These are phyloP conservation scores for Sarcocystis neurona DNA, from an alignment of 169 alveolate species.

Conservation along the genomic window DNA sequence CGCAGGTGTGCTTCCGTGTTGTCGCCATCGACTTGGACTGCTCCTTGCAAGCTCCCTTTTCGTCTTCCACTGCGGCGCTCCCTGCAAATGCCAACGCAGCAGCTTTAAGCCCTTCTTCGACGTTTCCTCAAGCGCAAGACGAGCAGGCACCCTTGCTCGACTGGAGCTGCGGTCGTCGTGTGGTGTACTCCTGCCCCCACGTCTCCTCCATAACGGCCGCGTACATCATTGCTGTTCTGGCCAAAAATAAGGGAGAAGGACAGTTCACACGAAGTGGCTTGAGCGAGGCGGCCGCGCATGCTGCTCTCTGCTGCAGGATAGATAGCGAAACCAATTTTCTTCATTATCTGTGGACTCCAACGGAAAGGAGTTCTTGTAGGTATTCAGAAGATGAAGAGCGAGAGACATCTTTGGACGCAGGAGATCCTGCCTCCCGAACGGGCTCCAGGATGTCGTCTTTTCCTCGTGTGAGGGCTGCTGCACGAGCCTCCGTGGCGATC, in stretches of 20 bases:
- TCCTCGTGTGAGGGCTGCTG: no score
- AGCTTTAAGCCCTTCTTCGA: no score
- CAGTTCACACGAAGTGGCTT: conserved; percentile 40
- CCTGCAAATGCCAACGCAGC: no score
- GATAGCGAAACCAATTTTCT: conserved; percentile 26
- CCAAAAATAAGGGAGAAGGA: conserved; percentile 28
- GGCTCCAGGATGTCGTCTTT: no score
- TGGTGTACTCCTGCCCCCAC: conserved; percentile 59
- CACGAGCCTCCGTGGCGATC: no score
- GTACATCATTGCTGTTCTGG: conserved; percentile 47
- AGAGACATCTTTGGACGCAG: no score
- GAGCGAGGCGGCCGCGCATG: conserved; percentile 39
- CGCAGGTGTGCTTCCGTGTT: conserved; percentile 6
- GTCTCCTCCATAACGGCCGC: conserved; percentile 51
- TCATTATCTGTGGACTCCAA: conserved; percentile 14
- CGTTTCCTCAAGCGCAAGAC: no score
- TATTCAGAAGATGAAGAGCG: no score
- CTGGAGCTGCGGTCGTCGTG: conserved; percentile 55
- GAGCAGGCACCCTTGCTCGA: conserved; percentile 28
- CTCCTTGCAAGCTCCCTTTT: conserved; percentile 45
- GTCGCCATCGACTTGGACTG: conserved; percentile 60
- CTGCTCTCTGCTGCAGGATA: neutral
- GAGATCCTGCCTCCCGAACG: no score
- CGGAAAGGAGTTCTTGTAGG: no score
- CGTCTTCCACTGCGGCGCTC: neutral